Conservation (phyloP, 176 grass and related monocot genomes). For the Bothriochloa decipiens region DNA sequence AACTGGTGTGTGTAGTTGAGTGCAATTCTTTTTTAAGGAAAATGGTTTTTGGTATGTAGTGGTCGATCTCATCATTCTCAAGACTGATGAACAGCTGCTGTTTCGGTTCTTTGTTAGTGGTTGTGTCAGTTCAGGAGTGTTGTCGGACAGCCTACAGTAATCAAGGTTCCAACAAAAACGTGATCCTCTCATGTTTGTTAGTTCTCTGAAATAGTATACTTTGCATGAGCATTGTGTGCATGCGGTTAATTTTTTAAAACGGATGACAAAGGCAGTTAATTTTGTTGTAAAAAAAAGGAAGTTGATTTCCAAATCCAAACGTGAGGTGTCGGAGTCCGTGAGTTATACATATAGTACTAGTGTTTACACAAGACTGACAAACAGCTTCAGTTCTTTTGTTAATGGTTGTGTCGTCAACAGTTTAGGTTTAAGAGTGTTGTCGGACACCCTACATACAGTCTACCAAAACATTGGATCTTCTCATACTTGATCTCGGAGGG, state of each 20-base stretch:
- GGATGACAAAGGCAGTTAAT: not conserved
- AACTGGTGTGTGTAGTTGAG: not conserved
- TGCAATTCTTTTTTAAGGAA: not conserved
- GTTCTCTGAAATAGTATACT: not conserved
- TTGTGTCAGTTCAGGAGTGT: not conserved
- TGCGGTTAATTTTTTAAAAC: not conserved
- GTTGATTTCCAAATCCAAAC: constrained; percentile 13
- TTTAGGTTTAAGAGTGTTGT: no score
- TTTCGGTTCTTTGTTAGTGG: not conserved
- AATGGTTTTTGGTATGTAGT: not conserved
- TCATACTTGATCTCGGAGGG: no score
- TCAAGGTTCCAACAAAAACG: not conserved
- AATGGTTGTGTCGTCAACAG: no score
- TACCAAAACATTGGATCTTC: no score
- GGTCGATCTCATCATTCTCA: not conserved
- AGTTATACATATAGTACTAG: no score
- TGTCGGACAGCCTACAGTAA: constrained; percentile 28
- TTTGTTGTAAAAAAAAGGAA: not conserved
- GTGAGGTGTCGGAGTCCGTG: not conserved
- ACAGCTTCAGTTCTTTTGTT: no score
- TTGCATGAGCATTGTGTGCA: not conserved
- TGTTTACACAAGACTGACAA: no score
- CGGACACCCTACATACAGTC: no score
- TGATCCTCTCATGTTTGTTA: not conserved
- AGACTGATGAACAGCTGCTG: not conserved